A percentile compares a stretch with the other conserved stretches of the same genome.
Evolutionary conservation across 768 basidiomycete genomes (phyloP).

Genomic region (Hygrophorus russula): DNA sequence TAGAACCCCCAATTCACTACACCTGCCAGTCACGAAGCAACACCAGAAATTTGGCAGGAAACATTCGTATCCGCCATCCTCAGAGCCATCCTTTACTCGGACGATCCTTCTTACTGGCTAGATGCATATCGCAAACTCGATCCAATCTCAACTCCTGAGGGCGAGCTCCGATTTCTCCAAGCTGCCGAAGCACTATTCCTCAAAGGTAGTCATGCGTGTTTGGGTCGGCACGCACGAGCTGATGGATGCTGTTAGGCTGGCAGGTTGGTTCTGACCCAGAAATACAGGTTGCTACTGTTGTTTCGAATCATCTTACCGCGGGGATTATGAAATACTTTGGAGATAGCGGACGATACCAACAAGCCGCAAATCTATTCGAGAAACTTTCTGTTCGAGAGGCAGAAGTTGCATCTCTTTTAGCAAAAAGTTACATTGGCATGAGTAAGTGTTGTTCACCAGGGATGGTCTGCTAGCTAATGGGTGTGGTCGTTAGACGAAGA

Average conservation of each 20-base stretch:
- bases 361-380: conserved; percentile 89
- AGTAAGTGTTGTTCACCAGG: conserved; percentile 40
- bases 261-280: conserved; percentile 98
- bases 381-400: conserved; percentile 79
- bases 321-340: conserved; percentile 97
- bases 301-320: conserved; percentile 92
- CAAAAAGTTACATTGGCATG: conserved; percentile 92
- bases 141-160: conserved; percentile 82
- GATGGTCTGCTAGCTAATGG: background rate
- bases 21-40: conserved; percentile 67
- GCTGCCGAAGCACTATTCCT: conserved; percentile 82
- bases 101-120: conserved; percentile 83
- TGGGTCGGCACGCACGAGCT: background rate
- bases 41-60: conserved; percentile 92
- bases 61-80: conserved; percentile 91
- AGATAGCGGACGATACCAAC: conserved; percentile 77
- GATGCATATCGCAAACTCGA: conserved; percentile 95
- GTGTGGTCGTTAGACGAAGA: conserved; percentile 66
- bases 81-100: conserved; percentile 88
- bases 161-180: conserved; percentile 82
- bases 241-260: conserved; percentile 54
- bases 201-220: conserved; percentile 45
- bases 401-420: conserved; percentile 81
- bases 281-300: conserved; percentile 93
- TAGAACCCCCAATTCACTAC: background rate